Base-by-base conservation (phyloP, 2,329 filamentous ascomycete species). In the Sporothrix globosa region DNA sequence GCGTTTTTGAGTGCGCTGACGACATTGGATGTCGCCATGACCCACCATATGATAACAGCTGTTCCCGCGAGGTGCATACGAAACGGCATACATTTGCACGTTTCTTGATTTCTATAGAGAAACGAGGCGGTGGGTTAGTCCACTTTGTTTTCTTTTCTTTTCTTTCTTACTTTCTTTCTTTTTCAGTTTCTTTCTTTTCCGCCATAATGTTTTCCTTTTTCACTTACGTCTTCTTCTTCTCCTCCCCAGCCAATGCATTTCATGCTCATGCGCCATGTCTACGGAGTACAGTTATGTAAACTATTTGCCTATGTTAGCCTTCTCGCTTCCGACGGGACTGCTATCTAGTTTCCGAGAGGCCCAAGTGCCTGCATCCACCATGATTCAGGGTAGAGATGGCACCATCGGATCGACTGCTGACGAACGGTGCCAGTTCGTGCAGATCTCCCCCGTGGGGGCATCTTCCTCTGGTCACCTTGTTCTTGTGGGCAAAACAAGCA, bases 321-420 rank as follows among this genome's bases (percentile, higher is more conserved):
- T 19, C 44, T 48, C 44, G 17, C 9, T 7, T 17, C 52, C 24
- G 14, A 56, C 53, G 14, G 17, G 17, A 24, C 30, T 58, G n/a
- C 30, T 10, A 10, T 19, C 10, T 58, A 39, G 54, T 34, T 58
- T 39, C 54, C 54, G 54, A 2, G 27, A 39, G 30, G 14, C 50
- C 21, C 48, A 17, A n/a, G 9, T 24, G 5, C 24, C 19, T 53
- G 21, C 9, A 24, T 61, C n/a, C 10, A 39, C 41, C 39, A 13
- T 46, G 7, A 19, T 14, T 30, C 19, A 6, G 14, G 9, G 13
- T 13, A 14, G n/a, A 56, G 21, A 70, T 70, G 61, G 61, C 69
- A 67, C 52, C 69, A 67, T 70, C 69, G 50, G 69, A 60, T 67
- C 52, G 41, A 50, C 50, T 67, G 52, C 67, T 70, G 60, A 70